phyloP scores from a whole-genome alignment of 2,329 filamentous ascomycete genomes.

The Trichoderma sp. region DNA sequence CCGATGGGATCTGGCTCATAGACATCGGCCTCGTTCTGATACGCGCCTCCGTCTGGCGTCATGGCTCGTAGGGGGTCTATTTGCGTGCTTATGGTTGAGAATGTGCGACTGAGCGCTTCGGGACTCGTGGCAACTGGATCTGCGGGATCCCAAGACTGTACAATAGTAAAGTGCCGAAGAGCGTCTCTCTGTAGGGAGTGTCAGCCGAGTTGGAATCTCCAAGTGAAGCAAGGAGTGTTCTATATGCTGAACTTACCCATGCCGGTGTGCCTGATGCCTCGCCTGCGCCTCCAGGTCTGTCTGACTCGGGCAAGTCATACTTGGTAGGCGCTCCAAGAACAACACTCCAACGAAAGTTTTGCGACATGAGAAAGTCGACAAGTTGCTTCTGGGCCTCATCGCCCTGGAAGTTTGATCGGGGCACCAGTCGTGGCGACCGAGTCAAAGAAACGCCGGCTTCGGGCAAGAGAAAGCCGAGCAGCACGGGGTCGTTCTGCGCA shows the following conservation, averaged over 20 bases:
- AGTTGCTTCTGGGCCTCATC: slow-evolving; percentile 1
- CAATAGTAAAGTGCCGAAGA: slow-evolving; percentile 21
- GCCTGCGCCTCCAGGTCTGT: slow-evolving; percentile 18
- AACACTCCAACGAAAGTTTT: background rate
- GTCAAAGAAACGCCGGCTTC: slow-evolving; percentile 24
- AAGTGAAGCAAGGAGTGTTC: no score
- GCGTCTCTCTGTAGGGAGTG: background rate
- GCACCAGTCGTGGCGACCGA: slow-evolving; percentile 17
- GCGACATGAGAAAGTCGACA: slow-evolving; percentile 12
- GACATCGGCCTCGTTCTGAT: slow-evolving; percentile 39
- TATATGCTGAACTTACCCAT: slow-evolving; percentile 13
- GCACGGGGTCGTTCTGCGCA: slow-evolving; percentile 16
- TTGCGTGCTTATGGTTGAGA: slow-evolving; percentile 31
- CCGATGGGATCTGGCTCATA: slow-evolving; percentile 35
- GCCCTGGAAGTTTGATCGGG: slow-evolving; percentile 15
- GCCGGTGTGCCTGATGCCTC: slow-evolving; percentile 24
- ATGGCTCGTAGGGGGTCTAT: slow-evolving; percentile 27
- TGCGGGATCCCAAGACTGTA: slow-evolving; percentile 30
- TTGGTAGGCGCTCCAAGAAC: slow-evolving; percentile 16
- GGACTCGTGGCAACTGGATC: slow-evolving; percentile 16
- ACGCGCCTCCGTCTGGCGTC: slow-evolving; percentile 32
- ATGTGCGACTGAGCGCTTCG: background rate
- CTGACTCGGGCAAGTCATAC: slow-evolving; percentile 14
- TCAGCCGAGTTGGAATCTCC: background rate
- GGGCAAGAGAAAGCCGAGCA: slow-evolving; percentile 17